These are phyloP conservation scores for Fagus crenata DNA, from an alignment of 306 rosid genomes.

Conservation along the genomic window DNA sequence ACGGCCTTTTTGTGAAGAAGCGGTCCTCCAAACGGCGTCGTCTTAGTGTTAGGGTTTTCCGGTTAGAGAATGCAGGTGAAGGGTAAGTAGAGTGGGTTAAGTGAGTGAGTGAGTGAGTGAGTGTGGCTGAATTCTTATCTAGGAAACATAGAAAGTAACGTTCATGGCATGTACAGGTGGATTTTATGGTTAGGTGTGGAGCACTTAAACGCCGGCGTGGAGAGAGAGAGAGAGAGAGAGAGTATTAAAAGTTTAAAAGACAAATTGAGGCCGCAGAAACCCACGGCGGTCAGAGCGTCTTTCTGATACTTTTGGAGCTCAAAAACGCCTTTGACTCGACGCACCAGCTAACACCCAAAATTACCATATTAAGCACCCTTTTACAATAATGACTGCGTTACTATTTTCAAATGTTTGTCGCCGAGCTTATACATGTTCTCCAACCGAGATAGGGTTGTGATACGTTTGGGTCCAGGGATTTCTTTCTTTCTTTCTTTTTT, in stretches of 20 bases:
- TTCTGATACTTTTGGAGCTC: background rate
- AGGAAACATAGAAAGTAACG: background rate
- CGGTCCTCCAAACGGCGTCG: background rate
- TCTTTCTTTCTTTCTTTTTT: too few species aligned
- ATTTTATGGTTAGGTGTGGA: background rate
- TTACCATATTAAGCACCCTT: background rate
- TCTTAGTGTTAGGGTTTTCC: background rate
- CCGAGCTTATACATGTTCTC: background rate
- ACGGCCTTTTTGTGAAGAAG: background rate
- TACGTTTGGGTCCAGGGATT: too few species aligned
- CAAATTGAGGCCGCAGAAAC: background rate
- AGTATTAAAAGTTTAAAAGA: background rate
- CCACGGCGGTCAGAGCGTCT: constrained; percentile 1
- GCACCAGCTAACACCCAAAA: background rate
- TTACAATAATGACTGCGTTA: background rate
- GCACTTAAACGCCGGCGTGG: background rate
- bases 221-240: background rate
- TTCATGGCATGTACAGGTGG: constrained; percentile 9
- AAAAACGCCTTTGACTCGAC: background rate
- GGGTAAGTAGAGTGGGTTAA: background rate
- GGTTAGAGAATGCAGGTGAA: background rate
- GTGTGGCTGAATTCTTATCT: background rate
- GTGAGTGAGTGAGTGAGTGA: background rate
- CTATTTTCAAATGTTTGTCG: background rate
- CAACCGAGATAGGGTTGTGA: background rate